Evolutionary conservation across 108 stramenopile genomes (phyloP), one percentile per base, ranked within the genome.

Genomic region (Conticribra weissflogii): DNA sequence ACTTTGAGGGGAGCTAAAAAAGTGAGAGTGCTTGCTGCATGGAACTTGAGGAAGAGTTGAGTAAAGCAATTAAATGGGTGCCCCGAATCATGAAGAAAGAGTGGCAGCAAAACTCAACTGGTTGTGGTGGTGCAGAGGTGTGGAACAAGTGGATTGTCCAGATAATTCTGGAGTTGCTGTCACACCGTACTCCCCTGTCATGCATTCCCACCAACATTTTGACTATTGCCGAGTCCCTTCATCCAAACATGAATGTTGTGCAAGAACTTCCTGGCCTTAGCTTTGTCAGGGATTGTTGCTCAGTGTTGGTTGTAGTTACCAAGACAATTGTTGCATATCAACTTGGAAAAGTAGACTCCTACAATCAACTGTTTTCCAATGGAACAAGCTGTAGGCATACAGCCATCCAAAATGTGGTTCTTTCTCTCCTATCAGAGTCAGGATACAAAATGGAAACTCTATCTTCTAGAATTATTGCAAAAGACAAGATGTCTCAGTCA

Each of bases 291-390:
- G 8, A 45, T 8, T 63, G 61, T 25, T 44, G 61, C 34, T 23
- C 61, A 14, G 32, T 63, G 41, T 25, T 63, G 7, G 7, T 47
- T n/a, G n/a, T 7, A 12, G 16, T 63, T 14, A 25, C 47, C 48
- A 50, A 63, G 41, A 63, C 61, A 34, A 8, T 63, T 24, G 61
- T 44, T 9, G 61, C 61, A 8, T 45, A 63, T 22, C 24, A 50
- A 4, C n/a, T 63, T 24, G 61, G 41, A 22, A 14, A 12, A 41
- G 5, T 28, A 8, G 47, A 47, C 12, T 9, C 17, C 3, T 63
- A 25, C 24, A 8, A 63, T 7, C 61, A 63, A 28, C 61, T 63
- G 8, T 63, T 36, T 22, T 17, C 61, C 23, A 44, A 63, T 63
- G 61, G 61, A 27, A 63, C 61, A 5, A n/a, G 7, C 15, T 14